These are phyloP conservation scores for Solanum virginianum DNA, from an alignment of 257 asterid genomes.

Conservation along the genomic window DNA sequence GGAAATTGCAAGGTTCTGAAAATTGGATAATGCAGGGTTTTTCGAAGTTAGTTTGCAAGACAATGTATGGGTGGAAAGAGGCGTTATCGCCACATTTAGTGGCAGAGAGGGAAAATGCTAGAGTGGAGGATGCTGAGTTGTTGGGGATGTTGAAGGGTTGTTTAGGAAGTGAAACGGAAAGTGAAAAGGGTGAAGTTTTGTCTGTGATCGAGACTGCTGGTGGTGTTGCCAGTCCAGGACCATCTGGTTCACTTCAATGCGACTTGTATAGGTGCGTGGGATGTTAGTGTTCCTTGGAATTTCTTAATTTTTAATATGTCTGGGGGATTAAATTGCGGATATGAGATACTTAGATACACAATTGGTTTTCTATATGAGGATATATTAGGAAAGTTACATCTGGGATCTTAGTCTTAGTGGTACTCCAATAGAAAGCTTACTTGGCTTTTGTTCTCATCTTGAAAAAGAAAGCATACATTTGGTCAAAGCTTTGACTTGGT, in stretches of 20 bases:
- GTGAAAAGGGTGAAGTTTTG: constrained; percentile 30
- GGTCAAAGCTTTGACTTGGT: neutral
- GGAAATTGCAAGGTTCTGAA: constrained; percentile 47
- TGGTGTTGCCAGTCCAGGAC: constrained; percentile 98
- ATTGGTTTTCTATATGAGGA: neutral
- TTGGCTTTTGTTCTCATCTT: neutral
- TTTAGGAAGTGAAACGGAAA: constrained; percentile 19
- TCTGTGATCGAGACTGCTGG: constrained; percentile 95
- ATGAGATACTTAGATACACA: neutral
- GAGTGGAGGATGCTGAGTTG: constrained; percentile 45
- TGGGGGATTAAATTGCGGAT: neutral
- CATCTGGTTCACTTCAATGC: constrained; percentile 86
- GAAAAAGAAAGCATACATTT: neutral
- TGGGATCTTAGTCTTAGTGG: neutral
- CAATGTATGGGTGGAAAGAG: constrained; percentile 75
- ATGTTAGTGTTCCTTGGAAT: neutral
- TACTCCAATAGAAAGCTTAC: neutral
- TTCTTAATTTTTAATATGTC: neutral
- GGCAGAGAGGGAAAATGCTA: constrained; percentile 67
- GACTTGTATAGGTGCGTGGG: constrained; percentile 66
- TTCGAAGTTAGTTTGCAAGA: constrained; percentile 67
- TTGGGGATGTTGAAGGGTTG: constrained; percentile 54
- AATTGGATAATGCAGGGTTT: constrained; percentile 19
- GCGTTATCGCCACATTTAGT: constrained; percentile 90
- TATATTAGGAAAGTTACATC: neutral